Base-by-base conservation (phyloP, 805 yeast species). In the Zygotorulaspora danielsina region DNA sequence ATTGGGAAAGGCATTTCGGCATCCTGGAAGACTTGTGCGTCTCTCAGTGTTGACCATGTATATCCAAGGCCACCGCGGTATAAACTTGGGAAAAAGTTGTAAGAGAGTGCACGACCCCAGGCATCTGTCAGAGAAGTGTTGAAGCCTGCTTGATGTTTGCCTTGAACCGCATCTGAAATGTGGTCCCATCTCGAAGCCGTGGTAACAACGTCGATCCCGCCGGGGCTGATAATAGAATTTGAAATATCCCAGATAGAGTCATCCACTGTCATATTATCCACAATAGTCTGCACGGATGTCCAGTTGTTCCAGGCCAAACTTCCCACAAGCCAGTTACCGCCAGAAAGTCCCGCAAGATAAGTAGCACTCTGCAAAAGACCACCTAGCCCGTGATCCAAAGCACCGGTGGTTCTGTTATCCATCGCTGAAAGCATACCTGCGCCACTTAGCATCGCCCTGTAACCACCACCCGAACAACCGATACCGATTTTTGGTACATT, bases 381-480 rank as follows among this genome's bases (percentile, higher is more conserved):
- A 19, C 90, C 89, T 27, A 86, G 61, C 10, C 83, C 82, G 5
- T 70, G 67, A 17, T 65, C 64, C 4, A 78, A 69, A 16, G 78
- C 71, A 41, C 72, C 73, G 12, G 55, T 63, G 2, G 93, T 80
- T 48, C 95, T 69, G 56, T 79, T 78, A 59, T 87, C 96, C 43
- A 84, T 63, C 1, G 90, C 95, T 1, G 89, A 69, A 15, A 87
- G 64, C 57, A 79, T 78, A 24, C 96, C 96, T 10, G 95, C 95
- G 2, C 95, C 95, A 41, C 72, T 65, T 32, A 87, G 64, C 86
- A 87, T 84, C 22, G 96, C 94, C 45, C 96, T 73, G 61, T 84
- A 87, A 3, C 96, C 96, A 56, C 96, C 96, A 32, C 96, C 96
- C 11, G 85, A 72, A 49, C 80, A 78, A 5, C 87, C 80, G 19